Conservation (phyloP, 163 green algal genomes). For the Picocystis sp. region DNA sequence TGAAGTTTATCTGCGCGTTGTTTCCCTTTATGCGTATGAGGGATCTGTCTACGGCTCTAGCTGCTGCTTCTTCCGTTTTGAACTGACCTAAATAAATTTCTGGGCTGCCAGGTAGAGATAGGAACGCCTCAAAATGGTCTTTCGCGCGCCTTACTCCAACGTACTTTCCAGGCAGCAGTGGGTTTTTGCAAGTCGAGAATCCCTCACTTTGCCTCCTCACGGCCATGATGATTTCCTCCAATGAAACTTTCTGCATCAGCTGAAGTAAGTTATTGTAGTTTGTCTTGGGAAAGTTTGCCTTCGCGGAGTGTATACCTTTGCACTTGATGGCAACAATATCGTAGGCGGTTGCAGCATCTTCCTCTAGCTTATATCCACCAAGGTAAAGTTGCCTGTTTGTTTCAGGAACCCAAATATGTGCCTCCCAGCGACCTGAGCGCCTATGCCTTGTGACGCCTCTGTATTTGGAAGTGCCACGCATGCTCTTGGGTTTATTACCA, state of each 20-base stretch:
- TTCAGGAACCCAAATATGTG: slow-evolving; percentile 6
- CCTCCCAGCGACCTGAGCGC: slow-evolving; percentile 5
- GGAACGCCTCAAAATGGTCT: not conserved
- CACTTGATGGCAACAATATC: slow-evolving; percentile 7
- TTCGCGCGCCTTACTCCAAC: not conserved
- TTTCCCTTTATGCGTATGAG: slow-evolving; percentile 2
- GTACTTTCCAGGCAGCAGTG: not conserved
- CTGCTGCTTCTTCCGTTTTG: slow-evolving; percentile 3
- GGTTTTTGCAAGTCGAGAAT: not conserved
- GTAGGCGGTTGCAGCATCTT: slow-evolving; percentile 6
- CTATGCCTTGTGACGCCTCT: slow-evolving; percentile 9
- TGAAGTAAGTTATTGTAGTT: slow-evolving; percentile 2
- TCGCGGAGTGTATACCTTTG: slow-evolving; percentile 1
- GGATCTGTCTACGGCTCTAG: not conserved
- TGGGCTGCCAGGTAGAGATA: too few species aligned
- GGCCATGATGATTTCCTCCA: slow-evolving; percentile 4
- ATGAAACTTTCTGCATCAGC: not conserved
- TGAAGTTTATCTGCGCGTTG: slow-evolving; percentile 7
- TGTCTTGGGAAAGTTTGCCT: slow-evolving; percentile 5
- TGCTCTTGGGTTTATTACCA: too few species aligned
- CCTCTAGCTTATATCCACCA: slow-evolving; percentile 1
- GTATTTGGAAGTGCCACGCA: not conserved
- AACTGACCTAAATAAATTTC: slow-evolving; percentile 4
- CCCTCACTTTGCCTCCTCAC: slow-evolving; percentile 2
- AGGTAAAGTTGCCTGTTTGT: slow-evolving; percentile 6